Percentiles rank a stretch among this genome's conserved stretches.
These are phyloP conservation scores for Daedalea quercina DNA, from an alignment of 768 basidiomycete species.

Conservation along the genomic window DNA sequence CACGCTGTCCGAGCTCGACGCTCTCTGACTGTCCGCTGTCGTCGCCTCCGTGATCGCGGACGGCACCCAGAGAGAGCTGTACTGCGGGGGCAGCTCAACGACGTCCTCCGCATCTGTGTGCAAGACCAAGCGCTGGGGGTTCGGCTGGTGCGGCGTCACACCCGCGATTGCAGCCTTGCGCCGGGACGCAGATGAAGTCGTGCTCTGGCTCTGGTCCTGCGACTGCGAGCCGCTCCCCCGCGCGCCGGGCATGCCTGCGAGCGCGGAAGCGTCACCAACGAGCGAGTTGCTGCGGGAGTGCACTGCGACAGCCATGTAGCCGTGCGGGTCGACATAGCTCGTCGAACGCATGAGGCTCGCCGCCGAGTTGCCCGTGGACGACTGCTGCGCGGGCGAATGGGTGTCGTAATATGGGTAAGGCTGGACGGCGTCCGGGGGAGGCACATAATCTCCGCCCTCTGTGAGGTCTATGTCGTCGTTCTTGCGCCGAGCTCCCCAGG, in stretches of 20 bases:
- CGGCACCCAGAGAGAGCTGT: constrained; percentile 42
- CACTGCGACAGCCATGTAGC: not conserved
- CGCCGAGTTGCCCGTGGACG: not conserved
- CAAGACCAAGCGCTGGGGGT: constrained; percentile 48
- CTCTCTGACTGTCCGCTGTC: constrained; percentile 2
- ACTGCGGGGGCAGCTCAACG: constrained; percentile 73
- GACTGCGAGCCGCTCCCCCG: constrained; percentile 6
- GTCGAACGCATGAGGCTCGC: constrained; percentile 2
- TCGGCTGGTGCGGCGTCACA: constrained; percentile 27
- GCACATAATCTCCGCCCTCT: constrained; percentile 4
- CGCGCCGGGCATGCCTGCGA: not conserved
- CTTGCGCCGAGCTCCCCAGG: not conserved
- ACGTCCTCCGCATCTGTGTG: constrained; percentile 67
- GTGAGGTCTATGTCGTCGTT: constrained; percentile 12
- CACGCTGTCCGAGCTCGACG: not conserved
- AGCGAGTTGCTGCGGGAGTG: not conserved
- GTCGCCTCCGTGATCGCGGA: not conserved
- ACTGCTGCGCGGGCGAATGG: not conserved
- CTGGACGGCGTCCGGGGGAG: constrained; percentile 7
- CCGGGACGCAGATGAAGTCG: constrained; percentile 35
- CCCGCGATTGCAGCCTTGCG: constrained; percentile 56
- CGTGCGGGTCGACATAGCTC: not conserved
- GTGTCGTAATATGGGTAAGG: constrained; percentile 13
- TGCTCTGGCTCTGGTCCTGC: not conserved
- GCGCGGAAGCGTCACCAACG: not conserved